Percentiles rank a stretch among this genome's conserved stretches.
Evolutionary conservation across 164 flowering plant species (phyloP).

Genomic region (Vitis vinifera): ASM3070453v1 NC_081809.1:22109501-22110000

Average conservation of each 20-base stretch:
- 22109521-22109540: constrained; percentile 28
- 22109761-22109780: constrained; percentile 26
- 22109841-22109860: constrained; percentile 28
- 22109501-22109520: constrained; percentile 19
- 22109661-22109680: constrained; percentile 40
- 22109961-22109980: too few relatives aligned
- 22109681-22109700: constrained; percentile 21
- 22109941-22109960: background rate
- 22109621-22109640: constrained; percentile 30
- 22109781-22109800: constrained; percentile 27
- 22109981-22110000: too few relatives aligned
- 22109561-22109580: constrained; percentile 30
- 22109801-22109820: constrained; percentile 35
- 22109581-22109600: constrained; percentile 64
- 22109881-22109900: constrained; percentile 93
- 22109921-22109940: background rate
- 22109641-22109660: constrained; percentile 43
- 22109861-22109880: constrained; percentile 84
- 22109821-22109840: constrained; percentile 34
- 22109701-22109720: constrained; percentile 35
- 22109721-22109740: constrained; percentile 51
- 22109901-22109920: constrained; percentile 48
- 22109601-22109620: constrained; percentile 78
- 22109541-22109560: constrained; percentile 33
- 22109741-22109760: constrained; percentile 25